Evolutionary conservation across 805 yeast species (phyloP), one percentile per base, ranked within the genome.

Genomic region (Kodamaea nitidulidarum): DNA sequence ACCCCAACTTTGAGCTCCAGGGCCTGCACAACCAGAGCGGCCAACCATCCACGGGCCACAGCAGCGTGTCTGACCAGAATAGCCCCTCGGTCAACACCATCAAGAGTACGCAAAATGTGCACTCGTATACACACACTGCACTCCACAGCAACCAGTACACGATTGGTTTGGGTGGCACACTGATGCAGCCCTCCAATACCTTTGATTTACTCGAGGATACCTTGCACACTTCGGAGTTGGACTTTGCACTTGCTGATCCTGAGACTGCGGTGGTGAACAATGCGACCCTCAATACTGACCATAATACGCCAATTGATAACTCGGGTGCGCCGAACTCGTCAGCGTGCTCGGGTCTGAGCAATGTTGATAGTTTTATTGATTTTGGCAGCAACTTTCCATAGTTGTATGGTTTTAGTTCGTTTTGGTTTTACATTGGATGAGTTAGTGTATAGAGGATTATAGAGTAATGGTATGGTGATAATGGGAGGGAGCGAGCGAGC

Each of bases 291-390:
- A 28, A 26, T 18, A 25, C 39, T 17, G 35, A 34, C 28, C 38
- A 28, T 17, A 38, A 31, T 32, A 31, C 41, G 4, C 41, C 41
- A 2, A 38, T 38, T 21, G 41, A 35, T 12, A 47, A 41, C 27
- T 31, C 42, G 9, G 34, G 42, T 10, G 37, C 36, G n/a, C 33
- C 40, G 18, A 39, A 37, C 26, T 37, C 40, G 25, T 29, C 34
- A 8, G 37, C 32, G n/a, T 36, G 40, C 12, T 32, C 43, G 29
- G 42, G 44, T n/a, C 43, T 39, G 30, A 44, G 44, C 24, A 49
- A 50, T 15, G 54, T 49, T n/a, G 60, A 55, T 28, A 50, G 46
- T 27, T 55, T 52, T 28, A 52, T 55, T 25, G 50, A 47, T 31
- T 47, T 44, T 35, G 49, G 49, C 12, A 25, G 27, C 22, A 30